Evolutionary conservation across 2,329 filamentous ascomycete genomes (phyloP).

Genomic region (Macrophomina pseudophaseolina): DNA sequence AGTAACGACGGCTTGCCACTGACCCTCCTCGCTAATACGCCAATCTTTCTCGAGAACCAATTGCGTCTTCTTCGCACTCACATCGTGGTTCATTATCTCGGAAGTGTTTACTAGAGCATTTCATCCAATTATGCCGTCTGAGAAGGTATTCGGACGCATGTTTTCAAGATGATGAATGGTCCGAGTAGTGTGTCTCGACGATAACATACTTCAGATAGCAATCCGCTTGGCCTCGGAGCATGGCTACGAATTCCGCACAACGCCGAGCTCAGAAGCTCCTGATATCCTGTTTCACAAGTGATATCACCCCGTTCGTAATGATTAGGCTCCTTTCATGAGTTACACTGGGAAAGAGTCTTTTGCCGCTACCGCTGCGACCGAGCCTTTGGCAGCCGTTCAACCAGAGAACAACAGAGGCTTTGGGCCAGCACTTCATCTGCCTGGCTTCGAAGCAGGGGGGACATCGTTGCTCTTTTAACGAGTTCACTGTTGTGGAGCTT

Average conservation of each 20-base stretch:
- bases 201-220: not conserved
- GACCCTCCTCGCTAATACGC: not conserved
- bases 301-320: not conserved
- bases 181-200: not conserved
- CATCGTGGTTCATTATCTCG: too few species aligned
- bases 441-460: not conserved
- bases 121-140: too few species aligned
- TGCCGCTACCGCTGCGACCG: not conserved
- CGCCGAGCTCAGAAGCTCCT: not conserved
- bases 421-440: constrained; percentile 7
- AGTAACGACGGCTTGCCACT: not conserved
- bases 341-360: not conserved
- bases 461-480: constrained; percentile 5
- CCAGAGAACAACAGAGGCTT: constrained; percentile 14
- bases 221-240: not conserved
- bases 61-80: not conserved
- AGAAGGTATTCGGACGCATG: too few species aligned
- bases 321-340: not conserved
- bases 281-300: not conserved
- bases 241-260: not conserved
- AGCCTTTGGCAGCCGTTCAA: constrained; percentile 6
- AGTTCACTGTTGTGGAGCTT: not conserved
- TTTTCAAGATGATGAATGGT: too few species aligned
- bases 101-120: too few species aligned
- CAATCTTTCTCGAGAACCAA: not conserved